Evolutionary conservation across 208 protist genomes (phyloP).

Genomic region (Acanthamoeba lenticulata): DNA sequence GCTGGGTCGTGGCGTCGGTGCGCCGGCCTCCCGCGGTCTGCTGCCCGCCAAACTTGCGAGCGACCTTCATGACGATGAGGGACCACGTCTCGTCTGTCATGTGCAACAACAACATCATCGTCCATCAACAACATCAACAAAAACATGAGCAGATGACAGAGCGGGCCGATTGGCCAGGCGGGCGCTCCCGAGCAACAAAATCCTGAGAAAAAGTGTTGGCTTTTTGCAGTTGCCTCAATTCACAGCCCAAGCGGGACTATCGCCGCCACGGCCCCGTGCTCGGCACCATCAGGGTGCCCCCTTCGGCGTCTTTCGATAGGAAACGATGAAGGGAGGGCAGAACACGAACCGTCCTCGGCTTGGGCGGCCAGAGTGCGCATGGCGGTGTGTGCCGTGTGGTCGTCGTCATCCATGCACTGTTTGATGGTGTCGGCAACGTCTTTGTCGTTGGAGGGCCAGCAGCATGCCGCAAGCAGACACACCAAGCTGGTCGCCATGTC

Average conservation of each 20-base stretch:
- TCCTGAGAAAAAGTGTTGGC: not conserved
- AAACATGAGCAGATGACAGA: not conserved
- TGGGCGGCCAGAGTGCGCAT: constrained; percentile 56
- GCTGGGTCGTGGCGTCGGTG: not conserved
- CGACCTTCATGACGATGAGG: constrained; percentile 14
- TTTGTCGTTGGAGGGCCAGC: constrained; percentile 13
- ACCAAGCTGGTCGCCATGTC: not conserved
- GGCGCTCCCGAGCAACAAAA: too few species aligned
- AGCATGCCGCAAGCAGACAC: constrained; percentile 35
- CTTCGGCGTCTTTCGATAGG: too few species aligned
- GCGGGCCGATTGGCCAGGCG: too few species aligned
- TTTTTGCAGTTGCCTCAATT: too few species aligned
- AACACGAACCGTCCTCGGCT: not conserved
- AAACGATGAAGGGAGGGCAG: too few species aligned
- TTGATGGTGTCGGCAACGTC: constrained; percentile 46
- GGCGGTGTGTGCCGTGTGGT: constrained; percentile 51
- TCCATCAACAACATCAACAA: not conserved
- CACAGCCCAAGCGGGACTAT: not conserved
- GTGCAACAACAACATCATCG: not conserved
- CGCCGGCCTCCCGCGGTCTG: not conserved
- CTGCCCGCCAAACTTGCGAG: not conserved
- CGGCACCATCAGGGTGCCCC: too few species aligned
- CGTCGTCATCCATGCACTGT: constrained; percentile 58
- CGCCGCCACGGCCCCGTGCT: too few species aligned
- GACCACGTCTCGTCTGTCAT: not conserved